Base-by-base conservation (phyloP, 1,139 yeast species). In the Geotrichum fermentans region DNA sequence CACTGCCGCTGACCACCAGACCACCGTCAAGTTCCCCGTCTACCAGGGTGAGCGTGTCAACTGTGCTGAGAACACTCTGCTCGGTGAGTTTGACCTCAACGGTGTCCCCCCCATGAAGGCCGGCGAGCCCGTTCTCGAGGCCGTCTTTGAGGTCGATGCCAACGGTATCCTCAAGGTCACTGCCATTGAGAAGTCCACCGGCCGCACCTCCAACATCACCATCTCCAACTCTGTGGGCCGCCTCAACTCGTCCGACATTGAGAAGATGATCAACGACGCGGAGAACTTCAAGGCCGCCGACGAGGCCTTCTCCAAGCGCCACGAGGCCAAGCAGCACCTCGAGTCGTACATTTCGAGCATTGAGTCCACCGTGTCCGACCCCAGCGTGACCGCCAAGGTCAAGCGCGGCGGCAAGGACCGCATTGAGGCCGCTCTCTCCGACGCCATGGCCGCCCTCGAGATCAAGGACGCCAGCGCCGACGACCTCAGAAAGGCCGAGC, bases 21-120 rank as follows among this genome's bases (percentile, higher is more conserved):
- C 97, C 73, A 88, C 96, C 66, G 98, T 92, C 66, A 95, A 88
- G 75, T 90, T 92, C 96, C 98, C 97, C 75, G 97, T 92, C 60
- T 92, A 90, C 92, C 97, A 92, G 79, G 98, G 98, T 84, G 98
- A 92, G 80, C 96, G 98, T 82, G 96, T 89, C 71, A 92, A 90
- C 95, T 90, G 97, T 82, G 73, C 88, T 65, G 97, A 92, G 79
- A 92, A 92, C 95, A 89, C 96, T 71, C 83, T 90, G 72, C 86
- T 92, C 73, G 98, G 98, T 82, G 97, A 92, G 80, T 92, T 92
- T 76, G 97, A 92, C 83, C 86, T 92, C 74, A 88, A 87, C 82
- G 92, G 92, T 77, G 88, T 92, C 67, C 98, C 98, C 73, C 97
- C 97, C 74, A 82, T 92, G 90, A 86, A 84, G 74, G 97, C 96